Percentiles rank a stretch among this genome's conserved stretches.
phyloP scores from a whole-genome alignment of 2,329 filamentous ascomycete genomes.

The Stylonectria norvegica region DNA sequence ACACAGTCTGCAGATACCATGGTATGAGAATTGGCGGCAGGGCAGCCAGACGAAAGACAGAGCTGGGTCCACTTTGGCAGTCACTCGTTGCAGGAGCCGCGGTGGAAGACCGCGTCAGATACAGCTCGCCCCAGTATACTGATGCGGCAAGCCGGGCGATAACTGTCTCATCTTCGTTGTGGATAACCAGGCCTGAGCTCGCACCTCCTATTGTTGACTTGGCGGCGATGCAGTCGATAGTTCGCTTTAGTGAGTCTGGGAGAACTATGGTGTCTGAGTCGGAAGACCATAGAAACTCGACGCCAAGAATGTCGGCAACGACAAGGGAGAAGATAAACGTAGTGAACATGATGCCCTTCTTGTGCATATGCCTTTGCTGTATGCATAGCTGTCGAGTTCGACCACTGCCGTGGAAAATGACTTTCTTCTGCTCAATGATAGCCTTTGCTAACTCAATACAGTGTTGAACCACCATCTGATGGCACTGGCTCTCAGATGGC shows the following conservation, averaged over 20 bases:
- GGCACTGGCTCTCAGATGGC: constrained; percentile 12
- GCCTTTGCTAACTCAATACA: constrained; percentile 20
- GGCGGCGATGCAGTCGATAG: constrained; percentile 17
- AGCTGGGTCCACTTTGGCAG: constrained; percentile 25
- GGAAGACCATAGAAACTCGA: constrained; percentile 26
- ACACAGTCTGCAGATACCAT: constrained; percentile 23
- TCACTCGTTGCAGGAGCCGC: constrained; percentile 24
- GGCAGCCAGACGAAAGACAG: constrained; percentile 20
- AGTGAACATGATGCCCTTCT: constrained; percentile 28
- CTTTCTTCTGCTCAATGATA: constrained; percentile 16
- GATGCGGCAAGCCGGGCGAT: constrained; percentile 20
- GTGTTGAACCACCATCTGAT: constrained; percentile 18
- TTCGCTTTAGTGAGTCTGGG: constrained; percentile 17
- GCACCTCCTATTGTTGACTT: constrained; percentile 22
- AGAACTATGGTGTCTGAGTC: constrained; percentile 24
- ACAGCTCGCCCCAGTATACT: constrained; percentile 26
- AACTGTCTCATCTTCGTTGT: constrained; percentile 18
- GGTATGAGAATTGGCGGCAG: constrained; percentile 22
- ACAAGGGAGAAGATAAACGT: constrained; percentile 24
- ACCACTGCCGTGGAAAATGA: constrained; percentile 13
- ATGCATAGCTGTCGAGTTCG: constrained; percentile 20
- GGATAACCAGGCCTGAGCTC: constrained; percentile 22
- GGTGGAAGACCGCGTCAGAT: constrained; percentile 22
- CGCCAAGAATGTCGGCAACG: constrained; percentile 20
- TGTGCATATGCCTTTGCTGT: constrained; percentile 24